Conservation (phyloP, 352 stramenopile species). For the Phytophthora idaei region DNA sequence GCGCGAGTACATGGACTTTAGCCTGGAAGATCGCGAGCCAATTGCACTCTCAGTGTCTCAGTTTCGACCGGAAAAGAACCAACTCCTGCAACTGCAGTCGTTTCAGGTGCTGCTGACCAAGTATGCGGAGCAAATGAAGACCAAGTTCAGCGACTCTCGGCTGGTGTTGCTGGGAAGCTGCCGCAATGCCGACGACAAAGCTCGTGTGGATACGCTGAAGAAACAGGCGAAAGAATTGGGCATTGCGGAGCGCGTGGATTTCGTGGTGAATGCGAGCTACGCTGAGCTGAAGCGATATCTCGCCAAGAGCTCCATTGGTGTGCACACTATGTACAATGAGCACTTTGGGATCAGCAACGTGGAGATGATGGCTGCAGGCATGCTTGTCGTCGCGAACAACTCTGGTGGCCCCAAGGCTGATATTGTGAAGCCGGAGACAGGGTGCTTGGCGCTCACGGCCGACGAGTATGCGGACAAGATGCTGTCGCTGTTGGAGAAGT, state of each 20-base stretch:
- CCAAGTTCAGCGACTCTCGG: slow-evolving; percentile 72
- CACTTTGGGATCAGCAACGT: slow-evolving; percentile 99
- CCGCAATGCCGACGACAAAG: slow-evolving; percentile 93
- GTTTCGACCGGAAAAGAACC: slow-evolving; percentile 99
- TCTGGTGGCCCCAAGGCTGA: slow-evolving; percentile 96
- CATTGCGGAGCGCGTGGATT: slow-evolving; percentile 87
- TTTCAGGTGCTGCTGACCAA: slow-evolving; percentile 75
- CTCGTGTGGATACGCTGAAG: slow-evolving; percentile 87
- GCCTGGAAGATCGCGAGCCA: slow-evolving; percentile 59
- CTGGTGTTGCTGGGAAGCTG: slow-evolving; percentile 97
- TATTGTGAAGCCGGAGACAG: slow-evolving; percentile 87
- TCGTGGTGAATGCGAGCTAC: slow-evolving; percentile 96
- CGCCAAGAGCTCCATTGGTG: slow-evolving; percentile 85
- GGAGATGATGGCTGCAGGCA: slow-evolving; percentile 98
- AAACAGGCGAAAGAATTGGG: slow-evolving; percentile 79
- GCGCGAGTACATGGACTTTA: slow-evolving; percentile 75
- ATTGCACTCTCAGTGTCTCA: slow-evolving; percentile 96
- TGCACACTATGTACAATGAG: slow-evolving; percentile 99
- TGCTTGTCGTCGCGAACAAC: slow-evolving; percentile 97
- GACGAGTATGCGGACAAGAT: slow-evolving; percentile 91
- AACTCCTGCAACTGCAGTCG: slow-evolving; percentile 94
- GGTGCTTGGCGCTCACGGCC: slow-evolving; percentile 84
- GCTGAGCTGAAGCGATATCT: slow-evolving; percentile 91
- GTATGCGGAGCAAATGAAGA: slow-evolving; percentile 49
- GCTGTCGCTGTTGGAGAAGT: slow-evolving; percentile 54